Evolutionary conservation across 441 rosid species (phyloP).

Genomic region (Erodium chrysanthum): DNA sequence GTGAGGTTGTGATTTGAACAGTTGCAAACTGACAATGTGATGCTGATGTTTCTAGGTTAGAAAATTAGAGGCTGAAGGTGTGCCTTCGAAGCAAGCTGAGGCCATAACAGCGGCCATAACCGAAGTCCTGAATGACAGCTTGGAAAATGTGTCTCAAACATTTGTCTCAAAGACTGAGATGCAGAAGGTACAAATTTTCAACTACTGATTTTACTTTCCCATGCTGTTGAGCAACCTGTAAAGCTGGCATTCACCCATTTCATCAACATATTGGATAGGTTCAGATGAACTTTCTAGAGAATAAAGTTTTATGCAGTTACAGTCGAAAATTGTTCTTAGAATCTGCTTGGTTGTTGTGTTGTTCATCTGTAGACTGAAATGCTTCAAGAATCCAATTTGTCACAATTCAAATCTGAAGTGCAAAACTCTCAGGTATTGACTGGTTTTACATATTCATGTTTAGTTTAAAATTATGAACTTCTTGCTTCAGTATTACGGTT

Average conservation of each 20-base stretch:
- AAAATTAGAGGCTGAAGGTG: slow-evolving; percentile 52
- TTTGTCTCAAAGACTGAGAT: slow-evolving; percentile 50
- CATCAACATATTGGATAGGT: not conserved
- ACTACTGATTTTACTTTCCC: not conserved
- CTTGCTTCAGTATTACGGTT: too few species aligned
- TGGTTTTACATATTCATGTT: slow-evolving; percentile 1
- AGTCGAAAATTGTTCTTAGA: not conserved
- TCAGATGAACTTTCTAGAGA: not conserved
- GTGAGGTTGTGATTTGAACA: not conserved
- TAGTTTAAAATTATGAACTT: not conserved
- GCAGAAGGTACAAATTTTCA: slow-evolving; percentile 38
- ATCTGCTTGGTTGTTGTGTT: slow-evolving; percentile 5
- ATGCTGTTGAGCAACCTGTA: not conserved
- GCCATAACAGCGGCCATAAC: slow-evolving; percentile 52
- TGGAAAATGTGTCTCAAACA: slow-evolving; percentile 47
- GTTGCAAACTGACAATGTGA: not conserved
- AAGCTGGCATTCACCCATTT: not conserved
- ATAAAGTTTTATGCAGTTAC: not conserved
- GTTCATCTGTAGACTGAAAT: slow-evolving; percentile 34
- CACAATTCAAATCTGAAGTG: slow-evolving; percentile 53
- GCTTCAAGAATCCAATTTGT: slow-evolving; percentile 46
- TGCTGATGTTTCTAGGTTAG: slow-evolving; percentile 34
- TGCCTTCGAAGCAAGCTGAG: slow-evolving; percentile 59
- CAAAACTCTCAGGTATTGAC: slow-evolving; percentile 39
- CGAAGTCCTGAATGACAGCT: slow-evolving; percentile 40